These are phyloP conservation scores for Trifolium pratense DNA, from an alignment of 306 rosid species.

Conservation along the genomic window DNA sequence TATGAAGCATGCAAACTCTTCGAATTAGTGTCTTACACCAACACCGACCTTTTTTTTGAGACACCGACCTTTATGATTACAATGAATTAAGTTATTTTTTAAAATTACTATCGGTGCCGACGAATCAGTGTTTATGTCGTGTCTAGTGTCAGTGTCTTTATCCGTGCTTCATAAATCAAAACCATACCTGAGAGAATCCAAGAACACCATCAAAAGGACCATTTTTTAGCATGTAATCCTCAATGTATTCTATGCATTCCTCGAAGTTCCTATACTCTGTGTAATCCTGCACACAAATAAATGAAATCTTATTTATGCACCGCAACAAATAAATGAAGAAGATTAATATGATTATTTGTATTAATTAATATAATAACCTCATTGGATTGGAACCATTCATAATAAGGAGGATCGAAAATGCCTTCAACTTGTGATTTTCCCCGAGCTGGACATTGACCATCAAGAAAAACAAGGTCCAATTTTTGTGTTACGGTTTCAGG, in stretches of 20 bases:
- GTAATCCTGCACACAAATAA: constrained; percentile 38
- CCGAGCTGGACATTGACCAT: constrained; percentile 49
- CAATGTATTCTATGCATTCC: constrained; percentile 51
- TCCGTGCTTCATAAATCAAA: too few relatives aligned
- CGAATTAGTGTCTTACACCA: too few relatives aligned
- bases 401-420: constrained; percentile 58
- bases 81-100: too few relatives aligned
- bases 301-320: neutral
- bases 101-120: too few relatives aligned
- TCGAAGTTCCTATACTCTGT: constrained; percentile 45
- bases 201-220: constrained; percentile 67
- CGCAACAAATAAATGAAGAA: neutral
- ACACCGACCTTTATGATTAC: too few relatives aligned
- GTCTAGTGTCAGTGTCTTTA: too few relatives aligned
- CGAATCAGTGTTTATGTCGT: too few relatives aligned
- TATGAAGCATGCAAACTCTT: too few relatives aligned
- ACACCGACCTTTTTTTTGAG: too few relatives aligned
- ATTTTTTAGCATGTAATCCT: constrained; percentile 59
- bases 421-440: constrained; percentile 52
- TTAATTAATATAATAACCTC: constrained; percentile 37
- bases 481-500: constrained; percentile 44
- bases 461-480: constrained; percentile 55
- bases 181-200: constrained; percentile 56
- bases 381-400: constrained; percentile 63
- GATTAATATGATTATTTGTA: neutral